These are phyloP conservation scores for Flaveria trinervia DNA, from an alignment of 129 eudicot genomes.

Conservation along the genomic window DNA sequence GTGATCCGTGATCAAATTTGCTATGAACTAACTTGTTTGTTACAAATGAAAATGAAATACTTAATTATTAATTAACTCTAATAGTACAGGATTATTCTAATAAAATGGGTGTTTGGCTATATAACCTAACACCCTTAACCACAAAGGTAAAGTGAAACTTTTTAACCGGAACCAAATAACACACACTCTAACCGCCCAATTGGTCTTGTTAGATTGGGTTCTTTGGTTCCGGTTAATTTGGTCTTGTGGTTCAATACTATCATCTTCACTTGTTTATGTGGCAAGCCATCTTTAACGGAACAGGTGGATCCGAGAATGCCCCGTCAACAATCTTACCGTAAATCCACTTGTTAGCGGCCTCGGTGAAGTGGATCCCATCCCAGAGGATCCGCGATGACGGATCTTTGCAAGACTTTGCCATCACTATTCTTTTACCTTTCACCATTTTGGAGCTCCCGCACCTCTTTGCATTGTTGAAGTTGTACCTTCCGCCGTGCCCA, in stretches of 20 bases:
- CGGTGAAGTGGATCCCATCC: conserved; percentile 86
- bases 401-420: conserved; percentile 58
- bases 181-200: background rate
- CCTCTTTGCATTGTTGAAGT: conserved; percentile 54
- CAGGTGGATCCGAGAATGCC: conserved; percentile 69
- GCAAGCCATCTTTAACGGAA: conserved; percentile 55
- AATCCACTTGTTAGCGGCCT: conserved; percentile 88
- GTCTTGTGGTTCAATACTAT: background rate
- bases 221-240: background rate
- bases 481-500: conserved; percentile 81
- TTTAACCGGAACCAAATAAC: background rate
- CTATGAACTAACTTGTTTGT: background rate
- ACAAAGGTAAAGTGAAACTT: background rate
- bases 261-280: conserved; percentile 21
- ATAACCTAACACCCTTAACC: background rate
- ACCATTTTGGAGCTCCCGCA: conserved; percentile 58
- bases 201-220: background rate
- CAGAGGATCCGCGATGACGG: conserved; percentile 54
- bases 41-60: background rate
- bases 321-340: conserved; percentile 57
- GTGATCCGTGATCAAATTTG: background rate
- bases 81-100: background rate
- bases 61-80: background rate
- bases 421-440: conserved; percentile 50
- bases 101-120: too few relatives aligned